Percentiles rank a stretch among this genome's conserved stretches.
These are phyloP conservation scores for Nothomitra cinnamomea DNA, from an alignment of 2,329 filamentous ascomycete species.

Conservation along the genomic window DNA sequence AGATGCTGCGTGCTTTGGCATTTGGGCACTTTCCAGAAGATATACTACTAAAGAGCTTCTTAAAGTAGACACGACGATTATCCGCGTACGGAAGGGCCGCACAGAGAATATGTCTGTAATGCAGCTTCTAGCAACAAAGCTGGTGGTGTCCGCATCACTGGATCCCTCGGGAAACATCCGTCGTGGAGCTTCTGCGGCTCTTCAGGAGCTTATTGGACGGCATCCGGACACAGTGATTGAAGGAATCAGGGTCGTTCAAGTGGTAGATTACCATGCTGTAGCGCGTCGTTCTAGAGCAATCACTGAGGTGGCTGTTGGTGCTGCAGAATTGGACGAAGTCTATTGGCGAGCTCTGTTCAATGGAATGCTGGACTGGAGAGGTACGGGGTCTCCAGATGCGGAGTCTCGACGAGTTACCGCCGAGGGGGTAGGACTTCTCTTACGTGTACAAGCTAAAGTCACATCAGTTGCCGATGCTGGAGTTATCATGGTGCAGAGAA, in stretches of 20 bases:
- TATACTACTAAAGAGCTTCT: constrained; percentile 69
- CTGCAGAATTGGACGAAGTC: constrained; percentile 42
- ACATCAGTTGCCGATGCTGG: background rate
- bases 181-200: constrained; percentile 75
- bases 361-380: constrained; percentile 68
- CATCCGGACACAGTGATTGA: constrained; percentile 71
- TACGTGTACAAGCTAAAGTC: background rate
- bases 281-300: constrained; percentile 74
- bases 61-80: constrained; percentile 15
- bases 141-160: constrained; percentile 66
- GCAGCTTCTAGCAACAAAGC: constrained; percentile 63
- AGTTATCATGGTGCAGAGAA: background rate
- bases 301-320: constrained; percentile 53
- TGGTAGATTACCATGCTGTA: constrained; percentile 84
- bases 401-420: constrained; percentile 57
- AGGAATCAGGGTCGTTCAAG: constrained; percentile 75
- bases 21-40: constrained; percentile 80
- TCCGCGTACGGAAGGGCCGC: constrained; percentile 27
- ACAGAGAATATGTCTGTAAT: constrained; percentile 33
- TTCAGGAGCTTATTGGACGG: constrained; percentile 85
- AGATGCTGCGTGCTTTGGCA: constrained; percentile 89
- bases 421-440: constrained; percentile 44
- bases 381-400: constrained; percentile 64
- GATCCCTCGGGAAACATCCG: constrained; percentile 90
- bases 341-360: constrained; percentile 56